A percentile compares a stretch with the other conserved stretches of the same genome.
These are phyloP conservation scores for Crotalaria pallida DNA, from an alignment of 306 rosid species.

Conservation along the genomic window DNA sequence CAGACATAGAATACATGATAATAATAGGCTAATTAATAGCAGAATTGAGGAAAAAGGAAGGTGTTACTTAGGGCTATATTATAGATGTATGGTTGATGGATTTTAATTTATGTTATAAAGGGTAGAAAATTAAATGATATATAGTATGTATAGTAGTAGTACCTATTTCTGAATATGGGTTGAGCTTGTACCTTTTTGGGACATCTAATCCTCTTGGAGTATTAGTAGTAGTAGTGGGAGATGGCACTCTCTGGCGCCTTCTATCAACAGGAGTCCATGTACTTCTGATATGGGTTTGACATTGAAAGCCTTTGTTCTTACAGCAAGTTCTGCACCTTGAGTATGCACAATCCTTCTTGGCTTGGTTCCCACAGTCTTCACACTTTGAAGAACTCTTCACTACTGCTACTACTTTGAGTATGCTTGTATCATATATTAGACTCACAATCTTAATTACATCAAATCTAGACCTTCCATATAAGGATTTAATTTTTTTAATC, in stretches of 20 bases:
- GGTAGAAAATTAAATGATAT: no score
- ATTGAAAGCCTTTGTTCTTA: no score
- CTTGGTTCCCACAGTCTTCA: no score
- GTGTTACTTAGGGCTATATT: slow-evolving; percentile 13
- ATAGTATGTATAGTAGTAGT: neutral
- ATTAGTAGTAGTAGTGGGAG: neutral
- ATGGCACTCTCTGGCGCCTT: neutral
- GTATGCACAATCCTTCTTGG: no score
- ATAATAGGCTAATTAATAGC: no score
- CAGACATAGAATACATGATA: neutral
- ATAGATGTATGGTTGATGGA: neutral
- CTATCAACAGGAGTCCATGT: no score
- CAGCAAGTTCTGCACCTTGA: no score
- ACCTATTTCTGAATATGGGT: slow-evolving; percentile 24
- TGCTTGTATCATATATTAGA: no score
- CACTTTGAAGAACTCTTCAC: no score
- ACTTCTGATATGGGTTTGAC: no score
- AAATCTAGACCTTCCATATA: neutral
- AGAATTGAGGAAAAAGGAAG: neutral
- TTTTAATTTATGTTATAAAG: neutral
- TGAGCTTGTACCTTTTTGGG: slow-evolving; percentile 32
- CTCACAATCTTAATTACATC: neutral
- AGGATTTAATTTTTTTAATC: no score
- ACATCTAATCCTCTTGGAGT: slow-evolving; percentile 16
- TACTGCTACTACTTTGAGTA: no score